phyloP scores from a whole-genome alignment of 140 eudicot species.

The Ambrosia hybrid region DNA sequence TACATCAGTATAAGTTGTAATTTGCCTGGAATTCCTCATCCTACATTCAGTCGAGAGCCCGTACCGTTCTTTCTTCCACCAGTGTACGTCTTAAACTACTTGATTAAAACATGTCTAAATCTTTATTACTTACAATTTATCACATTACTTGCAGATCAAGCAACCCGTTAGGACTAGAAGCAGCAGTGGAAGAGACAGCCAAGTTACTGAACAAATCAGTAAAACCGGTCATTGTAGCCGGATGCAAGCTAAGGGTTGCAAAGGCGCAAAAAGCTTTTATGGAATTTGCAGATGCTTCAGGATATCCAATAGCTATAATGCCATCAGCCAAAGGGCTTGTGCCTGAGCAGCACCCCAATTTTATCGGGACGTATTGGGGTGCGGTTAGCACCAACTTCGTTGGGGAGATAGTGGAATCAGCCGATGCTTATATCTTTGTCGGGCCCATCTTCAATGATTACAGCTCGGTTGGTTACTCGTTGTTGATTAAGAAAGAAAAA shows the following conservation, averaged over 20 bases:
- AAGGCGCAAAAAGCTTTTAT: slow-evolving; percentile 57
- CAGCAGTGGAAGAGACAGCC: slow-evolving; percentile 77
- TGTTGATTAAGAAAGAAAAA: slow-evolving; percentile 69
- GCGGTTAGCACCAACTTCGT: slow-evolving; percentile 76
- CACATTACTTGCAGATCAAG: slow-evolving; percentile 70
- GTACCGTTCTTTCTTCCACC: slow-evolving; percentile 61
- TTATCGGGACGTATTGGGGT: slow-evolving; percentile 89
- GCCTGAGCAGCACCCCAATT: slow-evolving; percentile 72
- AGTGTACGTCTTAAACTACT: too few species aligned
- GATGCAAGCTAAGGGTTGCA: slow-evolving; percentile 69
- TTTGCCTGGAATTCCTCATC: slow-evolving; percentile 69
- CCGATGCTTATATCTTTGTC: slow-evolving; percentile 73
- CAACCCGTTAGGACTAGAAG: slow-evolving; percentile 62
- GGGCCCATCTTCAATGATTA: slow-evolving; percentile 83
- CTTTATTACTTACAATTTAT: too few species aligned
- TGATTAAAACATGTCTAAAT: too few species aligned
- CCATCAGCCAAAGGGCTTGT: slow-evolving; percentile 81
- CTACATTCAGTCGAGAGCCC: slow-evolving; percentile 59
- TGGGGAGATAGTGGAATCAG: slow-evolving; percentile 80
- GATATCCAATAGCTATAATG: slow-evolving; percentile 55
- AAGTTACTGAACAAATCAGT: slow-evolving; percentile 74
- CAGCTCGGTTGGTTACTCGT: slow-evolving; percentile 81
- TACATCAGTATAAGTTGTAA: slow-evolving; percentile 73
- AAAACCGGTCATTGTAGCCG: slow-evolving; percentile 75
- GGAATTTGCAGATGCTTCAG: slow-evolving; percentile 64